A percentile compares a stretch with the other conserved stretches of the same genome.
These are phyloP conservation scores for Aspergillus sp. DNA, from an alignment of 2,329 filamentous ascomycete genomes.

Conservation along the genomic window DNA sequence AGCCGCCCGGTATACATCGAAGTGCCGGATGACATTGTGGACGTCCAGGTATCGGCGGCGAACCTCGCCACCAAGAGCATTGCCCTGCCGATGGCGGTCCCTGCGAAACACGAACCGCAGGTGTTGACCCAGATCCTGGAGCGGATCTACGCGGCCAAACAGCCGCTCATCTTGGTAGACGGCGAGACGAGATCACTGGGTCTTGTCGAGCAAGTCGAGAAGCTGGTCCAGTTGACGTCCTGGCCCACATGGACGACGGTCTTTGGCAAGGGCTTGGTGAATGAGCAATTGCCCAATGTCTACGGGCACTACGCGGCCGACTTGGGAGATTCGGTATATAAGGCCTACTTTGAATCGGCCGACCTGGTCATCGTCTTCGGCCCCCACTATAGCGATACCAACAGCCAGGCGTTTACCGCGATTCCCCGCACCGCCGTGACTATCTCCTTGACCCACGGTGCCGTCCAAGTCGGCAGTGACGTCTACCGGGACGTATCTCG, in stretches of 20 bases:
- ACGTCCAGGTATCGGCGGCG: conserved; percentile 18
- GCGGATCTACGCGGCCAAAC: conserved; percentile 46
- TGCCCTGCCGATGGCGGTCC: conserved; percentile 6
- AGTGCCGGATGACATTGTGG: conserved; percentile 55
- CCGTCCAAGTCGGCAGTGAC: conserved; percentile 66
- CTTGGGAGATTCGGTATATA: conserved; percentile 32
- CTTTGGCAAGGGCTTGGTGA: conserved; percentile 52
- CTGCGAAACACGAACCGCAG: conserved; percentile 8
- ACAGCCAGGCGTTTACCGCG: conserved; percentile 72
- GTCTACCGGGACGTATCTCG: conserved; percentile 79
- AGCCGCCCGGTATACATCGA: conserved; percentile 57
- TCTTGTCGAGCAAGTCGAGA: conserved; percentile 44
- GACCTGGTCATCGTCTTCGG: conserved; percentile 39
- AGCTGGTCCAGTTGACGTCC: conserved; percentile 43
- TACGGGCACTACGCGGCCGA: conserved; percentile 51
- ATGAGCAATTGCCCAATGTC: conserved; percentile 49
- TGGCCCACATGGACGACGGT: conserved; percentile 51
- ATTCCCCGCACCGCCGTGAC: conserved; percentile 72
- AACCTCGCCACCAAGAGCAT: conserved; percentile 19
- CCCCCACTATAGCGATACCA: conserved; percentile 43
- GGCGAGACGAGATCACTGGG: conserved; percentile 47
- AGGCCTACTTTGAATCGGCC: conserved; percentile 33
- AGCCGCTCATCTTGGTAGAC: conserved; percentile 54
- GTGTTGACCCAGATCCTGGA: conserved; percentile 37
- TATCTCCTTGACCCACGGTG: conserved; percentile 77